A percentile compares a stretch with the other conserved stretches of the same genome.
These are phyloP conservation scores for Alternaria metachromatica DNA, from an alignment of 2,329 filamentous ascomycete genomes.

Conservation along the genomic window DNA sequence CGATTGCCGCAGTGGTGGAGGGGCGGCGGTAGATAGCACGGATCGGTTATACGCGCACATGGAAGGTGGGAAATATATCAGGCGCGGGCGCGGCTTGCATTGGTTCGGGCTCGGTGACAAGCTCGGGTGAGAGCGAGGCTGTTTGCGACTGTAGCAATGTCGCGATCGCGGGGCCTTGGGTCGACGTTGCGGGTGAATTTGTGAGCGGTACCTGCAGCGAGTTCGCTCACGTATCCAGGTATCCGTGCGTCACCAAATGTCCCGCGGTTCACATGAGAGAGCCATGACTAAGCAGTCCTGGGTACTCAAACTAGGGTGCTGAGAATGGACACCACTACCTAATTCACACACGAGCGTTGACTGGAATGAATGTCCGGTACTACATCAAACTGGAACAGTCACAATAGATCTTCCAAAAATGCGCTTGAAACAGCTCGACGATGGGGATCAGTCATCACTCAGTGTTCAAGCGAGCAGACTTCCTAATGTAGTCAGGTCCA, in stretches of 20 bases:
- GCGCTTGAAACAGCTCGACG: neutral
- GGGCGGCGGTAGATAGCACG: constrained; percentile 41
- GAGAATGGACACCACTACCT: neutral
- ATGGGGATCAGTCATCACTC: neutral
- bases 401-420: neutral
- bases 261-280: constrained; percentile 9
- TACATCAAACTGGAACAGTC: neutral
- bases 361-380: too few relatives aligned
- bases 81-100: constrained; percentile 45
- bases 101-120: constrained; percentile 35
- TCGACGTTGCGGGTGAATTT: constrained; percentile 13
- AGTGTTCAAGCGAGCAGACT: neutral
- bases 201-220: constrained; percentile 34
- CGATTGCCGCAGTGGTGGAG: constrained; percentile 41
- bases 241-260: constrained; percentile 20
- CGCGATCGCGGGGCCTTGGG: constrained; percentile 13
- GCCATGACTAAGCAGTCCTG: constrained; percentile 16
- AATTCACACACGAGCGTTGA: neutral
- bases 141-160: constrained; percentile 22
- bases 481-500: neutral
- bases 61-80: constrained; percentile 41
- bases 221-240: constrained; percentile 24
- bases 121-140: constrained; percentile 26
- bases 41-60: constrained; percentile 46
- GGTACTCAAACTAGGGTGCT: constrained; percentile 3